A percentile compares a stretch with the other conserved stretches of the same genome.
phyloP scores from a whole-genome alignment of 257 asterid species.

The Salvia miltiorrhiza region DNA sequence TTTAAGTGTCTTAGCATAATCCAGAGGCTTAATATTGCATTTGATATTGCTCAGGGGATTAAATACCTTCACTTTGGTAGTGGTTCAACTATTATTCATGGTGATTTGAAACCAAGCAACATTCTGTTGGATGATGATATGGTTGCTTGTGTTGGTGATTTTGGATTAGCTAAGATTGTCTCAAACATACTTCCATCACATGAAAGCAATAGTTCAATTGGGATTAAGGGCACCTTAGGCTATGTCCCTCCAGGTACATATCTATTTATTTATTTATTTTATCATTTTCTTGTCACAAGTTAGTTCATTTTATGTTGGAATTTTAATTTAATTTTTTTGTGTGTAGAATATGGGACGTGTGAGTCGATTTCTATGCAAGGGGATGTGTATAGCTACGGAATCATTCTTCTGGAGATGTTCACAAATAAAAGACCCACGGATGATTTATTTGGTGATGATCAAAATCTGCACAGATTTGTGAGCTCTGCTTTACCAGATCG shows the following conservation, averaged over 20 bases:
- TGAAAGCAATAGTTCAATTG: not conserved
- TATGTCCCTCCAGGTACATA: not conserved
- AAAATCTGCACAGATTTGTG: not conserved
- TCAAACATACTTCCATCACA: not conserved
- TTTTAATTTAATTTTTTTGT: too few relatives aligned
- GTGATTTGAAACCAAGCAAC: not conserved
- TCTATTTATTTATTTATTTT: too few relatives aligned
- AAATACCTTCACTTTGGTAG: slow-evolving; percentile 10
- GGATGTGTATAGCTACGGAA: not conserved
- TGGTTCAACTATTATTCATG: not conserved
- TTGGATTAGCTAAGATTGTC: not conserved
- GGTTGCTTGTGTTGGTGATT: not conserved
- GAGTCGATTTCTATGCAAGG: not conserved
- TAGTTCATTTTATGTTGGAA: too few relatives aligned
- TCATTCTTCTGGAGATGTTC: not conserved
- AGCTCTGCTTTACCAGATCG: not conserved
- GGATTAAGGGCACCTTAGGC: not conserved
- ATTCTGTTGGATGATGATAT: not conserved
- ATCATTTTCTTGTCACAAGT: too few relatives aligned
- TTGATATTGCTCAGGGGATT: slow-evolving; percentile 3
- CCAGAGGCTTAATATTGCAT: not conserved
- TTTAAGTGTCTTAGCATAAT: not conserved
- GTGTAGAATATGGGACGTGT: not conserved
- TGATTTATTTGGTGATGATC: not conserved
- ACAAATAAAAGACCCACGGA: not conserved